Percentiles rank a stretch among this genome's conserved stretches.
Evolutionary conservation across 208 protist genomes (phyloP).

Genomic region (Crithidia acanthocephali): DNA sequence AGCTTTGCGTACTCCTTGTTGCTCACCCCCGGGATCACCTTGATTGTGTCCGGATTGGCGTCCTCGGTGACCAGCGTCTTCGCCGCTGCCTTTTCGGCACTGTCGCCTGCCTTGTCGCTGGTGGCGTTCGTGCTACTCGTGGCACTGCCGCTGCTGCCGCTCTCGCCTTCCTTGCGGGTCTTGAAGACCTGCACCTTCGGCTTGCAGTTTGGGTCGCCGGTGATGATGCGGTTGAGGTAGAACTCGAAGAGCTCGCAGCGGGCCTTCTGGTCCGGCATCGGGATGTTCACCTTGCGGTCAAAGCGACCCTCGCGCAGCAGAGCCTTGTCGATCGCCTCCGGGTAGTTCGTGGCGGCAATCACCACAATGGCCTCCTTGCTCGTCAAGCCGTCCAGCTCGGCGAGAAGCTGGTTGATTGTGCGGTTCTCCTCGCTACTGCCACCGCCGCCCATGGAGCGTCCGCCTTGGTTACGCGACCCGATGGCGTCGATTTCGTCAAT

Average conservation of each 20-base stretch:
- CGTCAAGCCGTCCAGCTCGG: conserved; percentile 95
- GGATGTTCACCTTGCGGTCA: conserved; percentile 93
- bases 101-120: neutral
- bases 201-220: conserved; percentile 86
- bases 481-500: conserved; percentile 99
- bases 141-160: neutral
- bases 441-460: conserved; percentile 82
- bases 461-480: conserved; percentile 88
- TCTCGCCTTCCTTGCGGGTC: conserved; percentile 46
- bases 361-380: conserved; percentile 96
- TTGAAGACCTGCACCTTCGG: conserved; percentile 83
- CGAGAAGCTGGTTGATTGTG: conserved; percentile 98
- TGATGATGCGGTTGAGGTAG: conserved; percentile 90
- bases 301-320: conserved; percentile 93
- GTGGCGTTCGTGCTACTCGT: neutral
- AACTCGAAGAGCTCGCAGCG: conserved; percentile 92
- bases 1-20: conserved; percentile 77
- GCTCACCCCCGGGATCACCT: conserved; percentile 81
- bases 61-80: conserved; percentile 43
- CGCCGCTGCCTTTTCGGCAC: conserved; percentile 18
- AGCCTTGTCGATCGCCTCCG: conserved; percentile 95
- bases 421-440: conserved; percentile 94
- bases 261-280: conserved; percentile 88
- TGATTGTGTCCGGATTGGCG: conserved; percentile 42
- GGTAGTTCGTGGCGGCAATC: conserved; percentile 98